These are phyloP conservation scores for Tolypocladium amazonense DNA, from an alignment of 2,329 filamentous ascomycete species.

Conservation along the genomic window DNA sequence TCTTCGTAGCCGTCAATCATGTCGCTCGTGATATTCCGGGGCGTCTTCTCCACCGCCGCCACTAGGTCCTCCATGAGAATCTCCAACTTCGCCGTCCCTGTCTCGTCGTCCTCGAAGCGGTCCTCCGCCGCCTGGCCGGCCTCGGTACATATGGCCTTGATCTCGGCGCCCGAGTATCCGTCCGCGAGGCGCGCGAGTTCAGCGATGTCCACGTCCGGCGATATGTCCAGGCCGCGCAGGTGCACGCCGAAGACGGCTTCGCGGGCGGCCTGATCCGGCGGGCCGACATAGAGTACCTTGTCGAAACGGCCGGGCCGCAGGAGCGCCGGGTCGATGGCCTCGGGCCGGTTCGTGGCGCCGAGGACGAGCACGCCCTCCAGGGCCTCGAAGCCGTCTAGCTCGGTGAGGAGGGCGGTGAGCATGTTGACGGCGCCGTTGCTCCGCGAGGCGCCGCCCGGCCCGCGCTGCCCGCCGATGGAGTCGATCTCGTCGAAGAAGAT, in stretches of 20 bases:
- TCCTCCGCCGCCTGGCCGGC: conserved; percentile 33
- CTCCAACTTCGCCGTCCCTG: conserved; percentile 16
- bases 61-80: conserved; percentile 32
- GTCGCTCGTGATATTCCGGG: conserved; percentile 46
- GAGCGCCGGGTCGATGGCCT: conserved; percentile 75
- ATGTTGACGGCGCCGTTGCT: conserved; percentile 59
- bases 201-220: conserved; percentile 52
- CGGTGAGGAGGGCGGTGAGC: conserved; percentile 78
- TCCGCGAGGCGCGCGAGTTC: conserved; percentile 55
- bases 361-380: conserved; percentile 77
- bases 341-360: conserved; percentile 84
- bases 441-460: conserved; percentile 22
- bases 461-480: conserved; percentile 55
- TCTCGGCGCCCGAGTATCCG: conserved; percentile 79
- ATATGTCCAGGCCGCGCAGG: conserved; percentile 48
- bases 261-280: conserved; percentile 63
- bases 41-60: conserved; percentile 32
- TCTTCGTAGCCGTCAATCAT: conserved; percentile 48
- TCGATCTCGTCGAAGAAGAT: conserved; percentile 98
- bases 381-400: conserved; percentile 91
- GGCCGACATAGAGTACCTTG: conserved; percentile 73
- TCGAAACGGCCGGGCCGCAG: conserved; percentile 81
- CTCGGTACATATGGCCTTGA: conserved; percentile 43
- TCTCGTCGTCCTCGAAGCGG: conserved; percentile 18
- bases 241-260: conserved; percentile 66